Conservation (phyloP, 2,329 filamentous ascomycete species). For the Xylariaceae sp. region DNA sequence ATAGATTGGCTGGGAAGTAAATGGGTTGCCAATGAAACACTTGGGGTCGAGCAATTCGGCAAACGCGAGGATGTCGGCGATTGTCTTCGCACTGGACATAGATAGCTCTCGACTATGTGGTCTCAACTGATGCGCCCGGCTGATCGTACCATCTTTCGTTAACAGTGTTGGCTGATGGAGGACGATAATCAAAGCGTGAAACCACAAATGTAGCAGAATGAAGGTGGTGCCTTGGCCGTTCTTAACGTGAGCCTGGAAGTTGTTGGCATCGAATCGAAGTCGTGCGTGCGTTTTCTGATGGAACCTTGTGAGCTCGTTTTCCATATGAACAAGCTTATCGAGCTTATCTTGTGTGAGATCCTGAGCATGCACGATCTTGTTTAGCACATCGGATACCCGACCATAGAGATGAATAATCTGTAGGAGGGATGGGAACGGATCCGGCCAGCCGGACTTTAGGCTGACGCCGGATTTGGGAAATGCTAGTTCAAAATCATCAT, state of each 20-base stretch:
- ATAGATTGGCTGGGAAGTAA: constrained; percentile 88
- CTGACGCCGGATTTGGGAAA: constrained; percentile 57
- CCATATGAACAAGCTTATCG: constrained; percentile 73
- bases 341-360: constrained; percentile 78
- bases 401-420: constrained; percentile 87
- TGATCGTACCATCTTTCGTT: constrained; percentile 68
- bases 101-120: constrained; percentile 79
- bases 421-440: constrained; percentile 78
- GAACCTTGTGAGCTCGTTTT: constrained; percentile 72
- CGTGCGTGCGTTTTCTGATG: constrained; percentile 75
- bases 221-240: constrained; percentile 84
- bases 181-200: constrained; percentile 82
- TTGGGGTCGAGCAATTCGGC: constrained; percentile 84
- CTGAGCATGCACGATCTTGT: constrained; percentile 73
- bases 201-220: constrained; percentile 85
- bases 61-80: constrained; percentile 85
- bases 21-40: constrained; percentile 85
- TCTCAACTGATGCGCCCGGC: constrained; percentile 69
- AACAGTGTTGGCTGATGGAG: constrained; percentile 82
- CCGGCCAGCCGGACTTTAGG: constrained; percentile 68
- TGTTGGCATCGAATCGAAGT: constrained; percentile 81
- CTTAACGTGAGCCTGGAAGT: constrained; percentile 84
- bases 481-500: constrained; percentile 81
- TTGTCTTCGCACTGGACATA: constrained; percentile 90
- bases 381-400: constrained; percentile 79